Evolutionary conservation across 345 rosid genomes (phyloP).

Genomic region (Dipteronia dyeriana): DNA sequence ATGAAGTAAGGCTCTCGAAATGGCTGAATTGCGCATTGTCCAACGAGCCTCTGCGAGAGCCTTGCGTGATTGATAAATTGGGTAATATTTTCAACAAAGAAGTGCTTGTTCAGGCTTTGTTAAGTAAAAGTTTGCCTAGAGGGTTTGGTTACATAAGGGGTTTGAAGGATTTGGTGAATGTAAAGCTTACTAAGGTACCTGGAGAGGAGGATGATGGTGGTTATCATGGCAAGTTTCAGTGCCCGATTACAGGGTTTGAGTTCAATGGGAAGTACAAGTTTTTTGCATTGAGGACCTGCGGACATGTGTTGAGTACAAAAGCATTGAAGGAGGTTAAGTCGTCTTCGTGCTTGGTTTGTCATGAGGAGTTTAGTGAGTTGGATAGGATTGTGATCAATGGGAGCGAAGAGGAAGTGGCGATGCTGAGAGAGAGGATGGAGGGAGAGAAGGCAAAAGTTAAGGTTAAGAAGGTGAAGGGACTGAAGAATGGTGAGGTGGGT

Average conservation of each 20-base stretch:
- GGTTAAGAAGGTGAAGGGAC: slow-evolving; percentile 69
- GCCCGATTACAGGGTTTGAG: slow-evolving; percentile 79
- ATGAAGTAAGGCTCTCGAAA: slow-evolving; percentile 87
- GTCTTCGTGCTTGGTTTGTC: slow-evolving; percentile 84
- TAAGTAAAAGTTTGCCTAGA: slow-evolving; percentile 72
- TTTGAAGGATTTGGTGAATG: slow-evolving; percentile 72
- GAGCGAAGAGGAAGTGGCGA: slow-evolving; percentile 67
- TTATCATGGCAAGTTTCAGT: slow-evolving; percentile 58
- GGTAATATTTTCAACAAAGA: slow-evolving; percentile 90
- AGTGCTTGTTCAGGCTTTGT: slow-evolving; percentile 69
- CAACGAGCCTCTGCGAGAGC: slow-evolving; percentile 70
- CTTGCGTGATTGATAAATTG: slow-evolving; percentile 79
- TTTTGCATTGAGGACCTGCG: slow-evolving; percentile 70
- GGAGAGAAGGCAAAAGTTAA: slow-evolving; percentile 58
- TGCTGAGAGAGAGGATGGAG: slow-evolving; percentile 70
- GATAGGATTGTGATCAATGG: slow-evolving; percentile 89
- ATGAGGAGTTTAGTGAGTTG: slow-evolving; percentile 56
- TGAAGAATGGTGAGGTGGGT: slow-evolving; percentile 41
- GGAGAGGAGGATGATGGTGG: slow-evolving; percentile 36
- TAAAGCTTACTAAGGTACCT: slow-evolving; percentile 55
- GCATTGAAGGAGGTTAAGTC: slow-evolving; percentile 93
- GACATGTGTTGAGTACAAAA: slow-evolving; percentile 90
- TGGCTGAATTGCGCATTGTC: slow-evolving; percentile 89
- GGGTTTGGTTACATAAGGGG: slow-evolving; percentile 74
- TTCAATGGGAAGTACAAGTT: slow-evolving; percentile 87